Percentiles rank a stretch among this genome's conserved stretches.
Evolutionary conservation across 805 yeast species (phyloP).

Genomic region (Yarrowia sp.): DNA sequence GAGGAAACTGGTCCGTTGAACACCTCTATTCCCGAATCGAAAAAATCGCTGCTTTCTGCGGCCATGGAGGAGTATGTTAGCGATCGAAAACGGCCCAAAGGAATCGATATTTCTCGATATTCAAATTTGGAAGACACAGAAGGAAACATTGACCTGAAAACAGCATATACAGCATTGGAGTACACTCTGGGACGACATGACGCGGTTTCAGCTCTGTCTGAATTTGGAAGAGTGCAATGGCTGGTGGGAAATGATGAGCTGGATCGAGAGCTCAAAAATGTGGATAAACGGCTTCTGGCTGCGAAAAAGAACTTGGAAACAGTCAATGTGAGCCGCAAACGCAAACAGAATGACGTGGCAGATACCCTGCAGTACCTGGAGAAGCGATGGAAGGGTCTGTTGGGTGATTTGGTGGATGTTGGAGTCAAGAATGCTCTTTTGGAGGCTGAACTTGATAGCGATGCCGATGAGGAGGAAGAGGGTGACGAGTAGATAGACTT

Average conservation of each 20-base stretch:
- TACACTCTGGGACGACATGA: conserved; percentile 34
- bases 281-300: conserved; percentile 30
- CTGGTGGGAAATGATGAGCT: conserved; percentile 35
- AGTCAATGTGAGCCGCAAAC: not conserved
- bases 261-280: conserved; percentile 30
- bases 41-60: not conserved
- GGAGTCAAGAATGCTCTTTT: conserved; percentile 10
- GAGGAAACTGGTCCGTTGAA: conserved; percentile 10
- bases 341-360: not conserved
- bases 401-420: conserved; percentile 11
- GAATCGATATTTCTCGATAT: conserved; percentile 34
- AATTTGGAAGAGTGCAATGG: conserved; percentile 37
- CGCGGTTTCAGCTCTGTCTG: conserved; percentile 32
- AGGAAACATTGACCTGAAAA: conserved; percentile 26
- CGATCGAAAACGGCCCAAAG: conserved; percentile 23
- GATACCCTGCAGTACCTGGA: conserved; percentile 10
- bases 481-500: too few relatives aligned
- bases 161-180: conserved; percentile 33
- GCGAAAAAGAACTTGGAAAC: not conserved
- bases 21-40: not conserved
- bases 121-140: conserved; percentile 31
- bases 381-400: conserved; percentile 18
- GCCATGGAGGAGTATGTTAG: conserved; percentile 22
- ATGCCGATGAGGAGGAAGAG: not conserved
- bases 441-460: conserved; percentile 6